A percentile compares a stretch with the other conserved stretches of the same genome.
phyloP scores from a whole-genome alignment of 1,284 basidiomycete species.

The Fomitiporia mediterranea region DNA sequence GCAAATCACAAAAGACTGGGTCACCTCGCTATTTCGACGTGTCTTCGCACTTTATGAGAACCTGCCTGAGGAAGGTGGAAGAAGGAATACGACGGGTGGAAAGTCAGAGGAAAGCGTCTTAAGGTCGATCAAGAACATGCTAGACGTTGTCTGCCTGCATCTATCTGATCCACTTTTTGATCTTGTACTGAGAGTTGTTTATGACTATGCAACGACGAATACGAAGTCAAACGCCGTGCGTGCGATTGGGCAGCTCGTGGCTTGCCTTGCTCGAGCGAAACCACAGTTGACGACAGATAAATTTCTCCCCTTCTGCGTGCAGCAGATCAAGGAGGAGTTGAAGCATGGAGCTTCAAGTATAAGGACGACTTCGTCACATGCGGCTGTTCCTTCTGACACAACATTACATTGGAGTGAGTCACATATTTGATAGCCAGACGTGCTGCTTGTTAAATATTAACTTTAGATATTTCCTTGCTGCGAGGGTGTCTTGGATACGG shows the following conservation, averaged over 20 bases:
- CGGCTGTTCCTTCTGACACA: constrained; percentile 83
- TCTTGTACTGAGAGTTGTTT: constrained; percentile 80
- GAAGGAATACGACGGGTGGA: constrained; percentile 76
- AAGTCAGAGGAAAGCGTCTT: constrained; percentile 83
- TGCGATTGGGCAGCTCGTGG: constrained; percentile 86
- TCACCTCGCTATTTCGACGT: constrained; percentile 80
- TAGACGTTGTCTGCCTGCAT: constrained; percentile 84
- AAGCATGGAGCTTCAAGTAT: constrained; percentile 90
- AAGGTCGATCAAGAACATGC: constrained; percentile 77
- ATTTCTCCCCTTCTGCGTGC: constrained; percentile 77
- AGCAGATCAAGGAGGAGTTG: constrained; percentile 84
- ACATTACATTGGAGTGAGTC: constrained; percentile 90
- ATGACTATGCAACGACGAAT: constrained; percentile 83
- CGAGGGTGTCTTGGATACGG: constrained; percentile 76
- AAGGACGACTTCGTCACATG: constrained; percentile 82
- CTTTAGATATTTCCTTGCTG: constrained; percentile 68
- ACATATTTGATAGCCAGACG: constrained; percentile 8
- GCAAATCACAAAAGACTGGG: constrained; percentile 63
- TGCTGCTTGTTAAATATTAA: constrained; percentile 17
- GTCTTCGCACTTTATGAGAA: constrained; percentile 89
- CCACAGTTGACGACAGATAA: constrained; percentile 75
- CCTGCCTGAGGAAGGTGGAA: constrained; percentile 89
- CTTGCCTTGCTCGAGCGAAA: constrained; percentile 79
- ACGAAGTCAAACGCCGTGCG: constrained; percentile 85
- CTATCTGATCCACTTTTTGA: constrained; percentile 87